A percentile compares a stretch with the other conserved stretches of the same genome.
These are phyloP conservation scores for Cryomyces antarcticus DNA, from an alignment of 495 filamentous ascomycete species.

Conservation along the genomic window DNA sequence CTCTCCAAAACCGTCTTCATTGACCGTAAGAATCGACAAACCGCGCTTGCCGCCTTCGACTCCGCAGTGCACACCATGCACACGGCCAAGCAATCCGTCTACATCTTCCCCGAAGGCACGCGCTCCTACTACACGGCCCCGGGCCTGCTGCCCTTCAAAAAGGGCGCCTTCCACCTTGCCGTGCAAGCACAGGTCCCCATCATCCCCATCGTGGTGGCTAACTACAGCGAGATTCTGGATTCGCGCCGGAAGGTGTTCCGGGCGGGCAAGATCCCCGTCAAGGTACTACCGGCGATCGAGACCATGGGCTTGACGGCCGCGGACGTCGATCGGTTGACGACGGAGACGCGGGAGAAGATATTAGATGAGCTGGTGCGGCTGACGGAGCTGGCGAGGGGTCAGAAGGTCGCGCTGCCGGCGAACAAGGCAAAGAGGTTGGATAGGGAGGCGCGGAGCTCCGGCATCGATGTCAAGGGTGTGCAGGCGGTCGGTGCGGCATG, in stretches of 20 bases:
- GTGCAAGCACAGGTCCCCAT: constrained; percentile 86
- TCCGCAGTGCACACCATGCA: constrained; percentile 65
- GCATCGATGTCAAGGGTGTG: too few relatives aligned
- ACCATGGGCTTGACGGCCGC: constrained; percentile 56
- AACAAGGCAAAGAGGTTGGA: background rate
- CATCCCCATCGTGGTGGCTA: constrained; percentile 68
- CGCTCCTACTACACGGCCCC: constrained; percentile 70
- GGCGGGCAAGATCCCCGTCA: constrained; percentile 56
- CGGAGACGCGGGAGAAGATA: constrained; percentile 57
- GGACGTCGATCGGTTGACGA: constrained; percentile 67
- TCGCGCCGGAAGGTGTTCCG: constrained; percentile 48
- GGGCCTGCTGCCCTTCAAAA: constrained; percentile 78
- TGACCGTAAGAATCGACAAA: constrained; percentile 61
- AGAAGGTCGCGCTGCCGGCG: background rate
- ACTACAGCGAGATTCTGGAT: constrained; percentile 70
- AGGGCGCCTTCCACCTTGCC: constrained; percentile 91
- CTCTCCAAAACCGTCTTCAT: constrained; percentile 85
- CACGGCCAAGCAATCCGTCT: constrained; percentile 60
- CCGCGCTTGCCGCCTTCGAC: constrained; percentile 70
- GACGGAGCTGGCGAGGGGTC: constrained; percentile 15
- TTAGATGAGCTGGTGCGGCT: constrained; percentile 48
- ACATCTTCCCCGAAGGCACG: constrained; percentile 72
- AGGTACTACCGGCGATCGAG: constrained; percentile 68
- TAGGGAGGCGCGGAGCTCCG: background rate
- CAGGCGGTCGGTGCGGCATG: too few relatives aligned